phyloP scores from a whole-genome alignment of 2,329 filamentous ascomycete genomes.

The Claviceps spartinae region DNA sequence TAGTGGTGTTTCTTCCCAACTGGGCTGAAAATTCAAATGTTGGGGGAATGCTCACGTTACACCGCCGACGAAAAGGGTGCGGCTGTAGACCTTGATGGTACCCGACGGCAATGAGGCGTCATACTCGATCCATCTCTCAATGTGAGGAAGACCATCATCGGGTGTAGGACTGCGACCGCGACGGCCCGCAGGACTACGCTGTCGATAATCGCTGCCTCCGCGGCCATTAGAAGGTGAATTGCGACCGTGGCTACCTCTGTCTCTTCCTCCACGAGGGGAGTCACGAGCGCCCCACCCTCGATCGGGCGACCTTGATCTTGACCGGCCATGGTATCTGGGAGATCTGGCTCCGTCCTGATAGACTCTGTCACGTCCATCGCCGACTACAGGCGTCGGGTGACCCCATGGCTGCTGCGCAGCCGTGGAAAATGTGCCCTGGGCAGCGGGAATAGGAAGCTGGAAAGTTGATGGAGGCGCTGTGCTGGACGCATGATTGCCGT shows the following conservation, averaged over 20 bases:
- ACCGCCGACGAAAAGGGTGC: conserved; percentile 92
- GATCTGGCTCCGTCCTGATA: conserved; percentile 49
- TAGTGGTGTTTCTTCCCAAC: neutral
- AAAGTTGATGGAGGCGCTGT: conserved; percentile 20
- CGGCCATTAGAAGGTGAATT: conserved; percentile 36
- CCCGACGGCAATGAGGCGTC: conserved; percentile 62
- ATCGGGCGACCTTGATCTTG: conserved; percentile 68
- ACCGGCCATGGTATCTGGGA: conserved; percentile 45
- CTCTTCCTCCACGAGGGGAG: conserved; percentile 47
- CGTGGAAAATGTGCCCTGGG: conserved; percentile 29
- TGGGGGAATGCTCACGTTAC: conserved; percentile 55
- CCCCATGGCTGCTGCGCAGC: conserved; percentile 20
- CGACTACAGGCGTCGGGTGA: conserved; percentile 16
- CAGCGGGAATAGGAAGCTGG: conserved; percentile 26
- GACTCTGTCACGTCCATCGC: conserved; percentile 41
- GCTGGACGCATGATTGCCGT: conserved; percentile 19
- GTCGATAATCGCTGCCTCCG: conserved; percentile 61
- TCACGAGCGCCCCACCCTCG: conserved; percentile 55
- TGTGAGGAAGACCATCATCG: conserved; percentile 20
- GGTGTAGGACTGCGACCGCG: conserved; percentile 51
- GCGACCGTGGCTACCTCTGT: conserved; percentile 63
- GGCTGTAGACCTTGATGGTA: conserved; percentile 82
- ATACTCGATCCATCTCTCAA: conserved; percentile 62
- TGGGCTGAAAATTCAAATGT: too few relatives aligned
- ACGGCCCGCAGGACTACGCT: conserved; percentile 67